Evolutionary conservation across 1,284 basidiomycete species (phyloP), one percentile per base, ranked within the genome.

Genomic region (Prillingera fragicola): DNA sequence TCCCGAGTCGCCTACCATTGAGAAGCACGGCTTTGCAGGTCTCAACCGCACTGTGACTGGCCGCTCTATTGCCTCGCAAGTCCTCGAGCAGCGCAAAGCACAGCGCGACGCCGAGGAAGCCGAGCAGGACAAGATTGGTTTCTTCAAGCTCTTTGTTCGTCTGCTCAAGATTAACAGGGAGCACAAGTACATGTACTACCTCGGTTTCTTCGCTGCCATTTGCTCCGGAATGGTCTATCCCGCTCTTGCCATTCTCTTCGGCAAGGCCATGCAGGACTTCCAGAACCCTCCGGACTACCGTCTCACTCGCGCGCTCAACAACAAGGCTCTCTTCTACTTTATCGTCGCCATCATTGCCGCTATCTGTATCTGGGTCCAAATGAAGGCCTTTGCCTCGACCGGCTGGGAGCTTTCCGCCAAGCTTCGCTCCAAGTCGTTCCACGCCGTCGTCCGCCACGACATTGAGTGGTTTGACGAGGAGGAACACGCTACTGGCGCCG

Each of bases 391-490:
- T 62, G 73, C 79, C 9, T 69, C 75, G 3, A 75, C 85, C 4
- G 86, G 87, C 23, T 79, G 84, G 8, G 73, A 73, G 18, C 67
- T 92, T 45, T 83, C 83, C 2, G 69, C 76, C 22, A 83, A 80
- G 50, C 67, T 92, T 33, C 80, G 89, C 31, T 77, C 75, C 2
- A 62, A 83, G 38, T 78, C 75, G 51, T 90, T 91, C 77, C 77
- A 73, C 37, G 80, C 87, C 5, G 82, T 89, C 41, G 70, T 92
- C 23, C 76, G 85, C 44, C 87, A 91, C 74, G 89, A 92, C 62
- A 82, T 91, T 55, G 83, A 83, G 54, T 92, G 82, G 76, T 92
- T 92, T 49, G 89, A 94, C 69, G 79, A 80, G 69, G 85, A 89
- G 18, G 80, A 82, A 63, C 80, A 92, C 63, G 71, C 65, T 50